Evolutionary conservation across 441 rosid species (phyloP).

Genomic region (Viola pubescens): DNA sequence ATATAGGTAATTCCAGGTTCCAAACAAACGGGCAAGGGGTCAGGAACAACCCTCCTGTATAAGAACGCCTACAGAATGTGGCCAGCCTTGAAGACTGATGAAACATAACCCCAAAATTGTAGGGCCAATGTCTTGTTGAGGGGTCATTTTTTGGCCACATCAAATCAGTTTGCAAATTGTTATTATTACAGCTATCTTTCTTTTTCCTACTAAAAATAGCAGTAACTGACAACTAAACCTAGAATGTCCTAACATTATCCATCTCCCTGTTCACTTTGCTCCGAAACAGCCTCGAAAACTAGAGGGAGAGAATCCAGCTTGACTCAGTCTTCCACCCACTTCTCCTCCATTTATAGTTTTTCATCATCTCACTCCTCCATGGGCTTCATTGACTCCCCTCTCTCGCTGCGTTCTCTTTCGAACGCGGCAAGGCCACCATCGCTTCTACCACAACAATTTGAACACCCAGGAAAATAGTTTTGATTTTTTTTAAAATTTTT

Average conservation of each 20-base stretch:
- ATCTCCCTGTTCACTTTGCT: slow-evolving; percentile 3
- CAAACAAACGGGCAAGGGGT: too few relatives aligned
- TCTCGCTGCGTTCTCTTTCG: slow-evolving; percentile 22
- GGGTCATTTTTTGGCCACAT: too few relatives aligned
- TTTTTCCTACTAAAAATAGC: background rate
- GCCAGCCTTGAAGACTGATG: too few relatives aligned
- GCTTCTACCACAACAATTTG: background rate
- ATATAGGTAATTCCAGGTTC: too few relatives aligned
- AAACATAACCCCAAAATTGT: too few relatives aligned
- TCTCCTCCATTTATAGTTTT: slow-evolving; percentile 19
- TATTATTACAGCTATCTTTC: too few relatives aligned
- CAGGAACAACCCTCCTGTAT: too few relatives aligned
- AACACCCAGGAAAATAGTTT: background rate
- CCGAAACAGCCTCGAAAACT: slow-evolving; percentile 44
- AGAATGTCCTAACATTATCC: background rate
- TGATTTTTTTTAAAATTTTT: background rate
- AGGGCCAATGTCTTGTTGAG: too few relatives aligned
- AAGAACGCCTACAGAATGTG: too few relatives aligned
- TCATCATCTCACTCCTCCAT: slow-evolving; percentile 9
- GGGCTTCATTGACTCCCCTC: slow-evolving; percentile 14
- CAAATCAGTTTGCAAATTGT: too few relatives aligned
- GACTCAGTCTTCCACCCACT: slow-evolving; percentile 25
- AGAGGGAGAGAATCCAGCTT: slow-evolving; percentile 47
- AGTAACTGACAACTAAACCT: background rate
- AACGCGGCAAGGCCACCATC: slow-evolving; percentile 17